Evolutionary conservation across 441 rosid species (phyloP).

Genomic region (Jatropha multifida): DNA sequence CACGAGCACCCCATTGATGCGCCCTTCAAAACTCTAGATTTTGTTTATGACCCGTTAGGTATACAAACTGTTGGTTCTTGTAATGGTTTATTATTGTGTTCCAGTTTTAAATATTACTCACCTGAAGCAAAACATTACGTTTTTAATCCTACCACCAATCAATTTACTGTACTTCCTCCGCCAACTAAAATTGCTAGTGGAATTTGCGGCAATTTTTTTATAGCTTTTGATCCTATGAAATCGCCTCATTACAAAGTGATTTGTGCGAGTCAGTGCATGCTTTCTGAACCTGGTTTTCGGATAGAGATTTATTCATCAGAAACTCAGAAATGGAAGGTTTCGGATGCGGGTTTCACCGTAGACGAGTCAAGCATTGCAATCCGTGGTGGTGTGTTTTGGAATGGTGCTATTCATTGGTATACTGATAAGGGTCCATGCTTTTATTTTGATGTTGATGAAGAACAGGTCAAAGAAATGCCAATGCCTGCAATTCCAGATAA

Average conservation of each 20-base stretch:
- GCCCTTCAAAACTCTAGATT: slow-evolving; percentile 28
- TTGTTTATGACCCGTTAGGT: slow-evolving; percentile 19
- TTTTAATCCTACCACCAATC: slow-evolving; percentile 50
- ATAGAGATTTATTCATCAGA: slow-evolving; percentile 39
- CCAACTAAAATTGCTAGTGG: background rate
- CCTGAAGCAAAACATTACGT: slow-evolving; percentile 27
- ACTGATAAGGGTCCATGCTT: slow-evolving; percentile 25
- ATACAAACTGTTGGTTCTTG: slow-evolving; percentile 41
- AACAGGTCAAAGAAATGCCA: slow-evolving; percentile 34
- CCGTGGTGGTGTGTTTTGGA: slow-evolving; percentile 33
- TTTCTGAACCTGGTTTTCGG: slow-evolving; percentile 7
- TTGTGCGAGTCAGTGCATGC: slow-evolving; percentile 9
- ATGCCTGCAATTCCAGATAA: slow-evolving; percentile 32
- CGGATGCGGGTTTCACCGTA: slow-evolving; percentile 21
- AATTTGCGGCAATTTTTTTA: slow-evolving; percentile 20
- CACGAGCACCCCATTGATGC: slow-evolving; percentile 15
- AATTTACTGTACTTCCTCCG: slow-evolving; percentile 23
- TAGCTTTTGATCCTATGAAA: slow-evolving; percentile 49
- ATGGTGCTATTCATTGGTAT: slow-evolving; percentile 45
- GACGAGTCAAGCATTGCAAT: slow-evolving; percentile 8
- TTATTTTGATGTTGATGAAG: slow-evolving; percentile 32
- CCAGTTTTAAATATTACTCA: background rate
- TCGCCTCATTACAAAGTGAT: slow-evolving; percentile 48
- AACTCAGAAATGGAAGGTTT: slow-evolving; percentile 38
- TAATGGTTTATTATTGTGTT: slow-evolving; percentile 53